Evolutionary conservation across 2,329 filamentous ascomycete species (phyloP).

Genomic region (Lachnellula occidentalis): DNA sequence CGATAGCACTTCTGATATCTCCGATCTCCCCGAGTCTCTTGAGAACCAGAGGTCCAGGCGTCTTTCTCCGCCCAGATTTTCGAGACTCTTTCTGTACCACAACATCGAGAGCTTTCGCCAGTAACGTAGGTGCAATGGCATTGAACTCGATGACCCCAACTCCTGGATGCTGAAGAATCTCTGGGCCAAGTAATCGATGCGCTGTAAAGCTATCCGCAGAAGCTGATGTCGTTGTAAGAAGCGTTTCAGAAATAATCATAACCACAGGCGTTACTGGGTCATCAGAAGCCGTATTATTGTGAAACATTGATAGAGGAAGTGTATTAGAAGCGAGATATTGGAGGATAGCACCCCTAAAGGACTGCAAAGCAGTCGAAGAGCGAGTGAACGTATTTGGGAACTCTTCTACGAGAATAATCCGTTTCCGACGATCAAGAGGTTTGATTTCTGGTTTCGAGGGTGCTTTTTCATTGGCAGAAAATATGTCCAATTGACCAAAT

Average conservation of each 20-base stretch:
- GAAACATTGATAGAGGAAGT: conserved; percentile 46
- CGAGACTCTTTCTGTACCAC: conserved; percentile 81
- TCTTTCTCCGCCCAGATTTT: conserved; percentile 67
- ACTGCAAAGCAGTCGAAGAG: conserved; percentile 57
- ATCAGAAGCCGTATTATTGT: conserved; percentile 26
- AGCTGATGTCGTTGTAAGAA: conserved; percentile 78
- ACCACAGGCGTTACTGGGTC: conserved; percentile 66
- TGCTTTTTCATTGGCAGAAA: conserved; percentile 26
- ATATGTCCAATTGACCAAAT: conserved; percentile 63
- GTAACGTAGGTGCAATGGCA: conserved; percentile 76
- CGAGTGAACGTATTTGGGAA: conserved; percentile 71
- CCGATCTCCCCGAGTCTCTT: conserved; percentile 79
- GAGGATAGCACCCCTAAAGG: conserved; percentile 70
- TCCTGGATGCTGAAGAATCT: conserved; percentile 75
- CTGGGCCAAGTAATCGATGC: conserved; percentile 80
- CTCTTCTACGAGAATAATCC: conserved; percentile 72
- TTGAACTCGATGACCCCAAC: conserved; percentile 88
- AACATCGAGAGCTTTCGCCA: conserved; percentile 77
- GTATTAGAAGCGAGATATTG: conserved; percentile 68
- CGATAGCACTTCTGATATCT: conserved; percentile 88
- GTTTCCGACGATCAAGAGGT: conserved; percentile 33
- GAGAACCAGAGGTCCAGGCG: conserved; percentile 73
- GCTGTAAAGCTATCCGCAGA: conserved; percentile 89
- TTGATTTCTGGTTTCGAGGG: conserved; percentile 27
- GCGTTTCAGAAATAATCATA: conserved; percentile 86